phyloP scores from a whole-genome alignment of 2,329 filamentous ascomycete genomes.

The Aspergillus hortae region DNA sequence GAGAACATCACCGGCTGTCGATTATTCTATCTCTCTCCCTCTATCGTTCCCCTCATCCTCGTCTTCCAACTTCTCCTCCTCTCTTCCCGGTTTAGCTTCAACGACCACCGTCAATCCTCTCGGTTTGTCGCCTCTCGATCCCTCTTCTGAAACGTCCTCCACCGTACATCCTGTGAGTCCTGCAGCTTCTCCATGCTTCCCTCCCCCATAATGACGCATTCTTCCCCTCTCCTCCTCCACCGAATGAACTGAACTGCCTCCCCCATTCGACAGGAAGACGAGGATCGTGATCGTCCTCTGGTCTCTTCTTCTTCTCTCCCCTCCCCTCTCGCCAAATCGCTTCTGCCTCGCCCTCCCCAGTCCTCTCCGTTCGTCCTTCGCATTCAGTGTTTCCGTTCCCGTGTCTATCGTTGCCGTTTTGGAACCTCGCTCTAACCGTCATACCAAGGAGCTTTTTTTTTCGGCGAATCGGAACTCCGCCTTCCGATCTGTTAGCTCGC shows the following conservation, averaged over 20 bases:
- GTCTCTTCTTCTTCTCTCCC: constrained; percentile 9
- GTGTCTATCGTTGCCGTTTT: constrained; percentile 2
- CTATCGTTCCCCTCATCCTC: background rate
- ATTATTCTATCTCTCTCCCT: constrained; percentile 2
- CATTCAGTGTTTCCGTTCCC: background rate
- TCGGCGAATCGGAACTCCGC: constrained; percentile 23
- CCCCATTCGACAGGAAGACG: constrained; percentile 11
- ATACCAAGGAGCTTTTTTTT: constrained; percentile 12
- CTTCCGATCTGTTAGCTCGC: constrained; percentile 18
- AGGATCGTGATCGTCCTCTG: background rate
- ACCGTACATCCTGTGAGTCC: background rate
- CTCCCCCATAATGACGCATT: constrained; percentile 35
- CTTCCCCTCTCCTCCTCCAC: constrained; percentile 13
- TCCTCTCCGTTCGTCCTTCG: background rate
- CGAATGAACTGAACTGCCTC: constrained; percentile 3
- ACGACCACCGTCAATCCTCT: background rate
- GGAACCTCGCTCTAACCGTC: constrained; percentile 13
- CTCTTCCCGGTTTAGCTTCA: background rate
- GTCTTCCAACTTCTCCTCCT: background rate
- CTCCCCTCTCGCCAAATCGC: constrained; percentile 22
- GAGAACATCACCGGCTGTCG: constrained; percentile 4
- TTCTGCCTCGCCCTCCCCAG: background rate
- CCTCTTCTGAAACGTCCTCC: background rate
- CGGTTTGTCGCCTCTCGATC: background rate
- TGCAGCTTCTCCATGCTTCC: background rate